Conservation (phyloP, 2,329 filamentous ascomycete genomes). For the Penicillium brevicompactum region DNA sequence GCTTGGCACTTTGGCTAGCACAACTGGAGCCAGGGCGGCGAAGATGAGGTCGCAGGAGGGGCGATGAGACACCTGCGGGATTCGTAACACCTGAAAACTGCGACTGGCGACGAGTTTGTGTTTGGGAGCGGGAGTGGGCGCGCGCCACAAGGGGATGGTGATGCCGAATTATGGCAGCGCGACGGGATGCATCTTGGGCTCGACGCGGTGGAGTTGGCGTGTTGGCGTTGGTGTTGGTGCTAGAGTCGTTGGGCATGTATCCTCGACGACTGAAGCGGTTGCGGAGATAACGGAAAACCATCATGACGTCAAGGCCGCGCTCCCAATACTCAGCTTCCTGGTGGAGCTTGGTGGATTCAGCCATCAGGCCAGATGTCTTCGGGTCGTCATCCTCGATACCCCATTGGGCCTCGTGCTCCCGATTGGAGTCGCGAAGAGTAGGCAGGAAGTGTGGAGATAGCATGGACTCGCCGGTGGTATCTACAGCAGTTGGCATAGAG, state of each 20-base stretch:
- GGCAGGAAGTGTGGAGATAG: conserved; percentile 52
- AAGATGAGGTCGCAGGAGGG: conserved; percentile 48
- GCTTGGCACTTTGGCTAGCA: conserved; percentile 82
- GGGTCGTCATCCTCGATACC: conserved; percentile 65
- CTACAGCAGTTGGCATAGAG: conserved; percentile 8
- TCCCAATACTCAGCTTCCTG: conserved; percentile 82
- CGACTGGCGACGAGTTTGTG: conserved; percentile 58
- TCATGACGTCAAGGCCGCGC: conserved; percentile 82
- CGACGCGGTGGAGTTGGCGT: conserved; percentile 38
- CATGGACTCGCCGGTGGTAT: conserved; percentile 29
- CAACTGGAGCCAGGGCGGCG: conserved; percentile 65
- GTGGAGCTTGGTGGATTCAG: conserved; percentile 49
- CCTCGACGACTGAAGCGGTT: conserved; percentile 67
- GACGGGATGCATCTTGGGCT: conserved; percentile 68
- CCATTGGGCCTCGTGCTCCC: conserved; percentile 62
- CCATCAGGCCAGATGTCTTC: conserved; percentile 27
- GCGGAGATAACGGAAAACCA: conserved; percentile 86
- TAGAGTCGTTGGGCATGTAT: conserved; percentile 25
- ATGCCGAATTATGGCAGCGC: conserved; percentile 81
- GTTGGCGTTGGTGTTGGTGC: conserved; percentile 24
- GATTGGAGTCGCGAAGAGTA: conserved; percentile 46
- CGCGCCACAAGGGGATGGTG: conserved; percentile 83
- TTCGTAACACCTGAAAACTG: conserved; percentile 35
- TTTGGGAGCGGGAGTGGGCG: conserved; percentile 45
- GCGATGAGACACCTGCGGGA: conserved; percentile 32